These are phyloP conservation scores for Tetrastigma voinierianum DNA, from an alignment of 164 flowering plant genomes.

Conservation along the genomic window DNA sequence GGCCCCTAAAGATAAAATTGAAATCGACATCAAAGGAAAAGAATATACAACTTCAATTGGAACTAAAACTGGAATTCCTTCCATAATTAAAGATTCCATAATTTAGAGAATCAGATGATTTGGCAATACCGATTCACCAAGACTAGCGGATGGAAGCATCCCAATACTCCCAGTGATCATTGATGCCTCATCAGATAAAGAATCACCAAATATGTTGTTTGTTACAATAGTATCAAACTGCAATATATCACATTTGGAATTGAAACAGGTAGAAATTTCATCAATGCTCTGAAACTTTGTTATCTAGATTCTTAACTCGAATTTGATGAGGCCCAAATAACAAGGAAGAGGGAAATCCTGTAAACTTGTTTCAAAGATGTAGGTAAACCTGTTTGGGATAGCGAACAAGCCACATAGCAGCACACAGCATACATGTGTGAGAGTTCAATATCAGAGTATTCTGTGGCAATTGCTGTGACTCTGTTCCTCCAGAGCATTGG, in stretches of 20 bases:
- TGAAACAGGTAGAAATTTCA: background rate
- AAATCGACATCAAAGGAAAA: background rate
- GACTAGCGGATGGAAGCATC: slow-evolving; percentile 96
- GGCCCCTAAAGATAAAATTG: slow-evolving; percentile 66
- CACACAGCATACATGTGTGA: too few species aligned
- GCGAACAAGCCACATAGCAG: slow-evolving; percentile 98
- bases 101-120: background rate
- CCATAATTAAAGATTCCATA: background rate
- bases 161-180: slow-evolving; percentile 99
- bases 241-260: slow-evolving; percentile 13
- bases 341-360: background rate
- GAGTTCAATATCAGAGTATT: slow-evolving; percentile 95
- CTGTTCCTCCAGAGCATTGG: slow-evolving; percentile 94
- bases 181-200: slow-evolving; percentile 95
- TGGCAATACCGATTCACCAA: slow-evolving; percentile 70
- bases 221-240: slow-evolving; percentile 99
- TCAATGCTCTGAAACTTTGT: background rate
- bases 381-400: slow-evolving; percentile 84
- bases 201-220: slow-evolving; percentile 97
- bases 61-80: slow-evolving; percentile 1
- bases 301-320: background rate
- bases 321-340: too few species aligned
- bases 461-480: slow-evolving; percentile 63
- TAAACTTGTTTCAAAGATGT: background rate
- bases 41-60: background rate